Conservation (phyloP, 2,329 filamentous ascomycete genomes). For the Lachnellula arida region DNA sequence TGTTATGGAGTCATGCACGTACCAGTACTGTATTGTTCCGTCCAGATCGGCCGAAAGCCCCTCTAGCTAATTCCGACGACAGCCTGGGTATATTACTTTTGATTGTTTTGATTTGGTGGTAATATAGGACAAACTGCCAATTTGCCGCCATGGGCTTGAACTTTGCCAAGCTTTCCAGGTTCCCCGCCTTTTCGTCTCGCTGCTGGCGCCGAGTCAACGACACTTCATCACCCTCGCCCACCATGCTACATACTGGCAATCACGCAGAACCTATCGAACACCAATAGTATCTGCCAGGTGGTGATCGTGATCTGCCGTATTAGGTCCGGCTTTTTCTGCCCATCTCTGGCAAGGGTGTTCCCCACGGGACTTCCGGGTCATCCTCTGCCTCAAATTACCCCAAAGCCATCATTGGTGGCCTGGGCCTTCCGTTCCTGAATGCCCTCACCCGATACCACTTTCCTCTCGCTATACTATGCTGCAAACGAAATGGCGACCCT, state of each 20-base stretch:
- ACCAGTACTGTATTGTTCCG: slow-evolving; percentile 3
- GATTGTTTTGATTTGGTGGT: slow-evolving; percentile 9
- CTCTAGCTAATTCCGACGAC: neutral
- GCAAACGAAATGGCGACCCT: neutral
- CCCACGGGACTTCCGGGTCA: neutral
- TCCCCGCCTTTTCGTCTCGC: slow-evolving; percentile 9
- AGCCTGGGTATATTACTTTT: neutral
- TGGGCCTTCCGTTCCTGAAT: neutral
- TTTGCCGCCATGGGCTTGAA: neutral
- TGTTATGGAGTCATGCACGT: slow-evolving; percentile 1
- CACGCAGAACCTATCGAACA: neutral
- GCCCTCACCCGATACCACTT: neutral
- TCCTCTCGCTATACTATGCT: neutral
- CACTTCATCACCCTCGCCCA: neutral
- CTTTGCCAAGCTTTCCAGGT: slow-evolving; percentile 4
- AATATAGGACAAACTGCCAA: slow-evolving; percentile 8
- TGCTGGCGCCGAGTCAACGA: neutral
- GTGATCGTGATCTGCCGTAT: neutral
- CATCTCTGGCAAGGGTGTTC: neutral
- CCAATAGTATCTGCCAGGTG: neutral
- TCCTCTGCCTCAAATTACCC: neutral
- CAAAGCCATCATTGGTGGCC: neutral
- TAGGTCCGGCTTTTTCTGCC: neutral
- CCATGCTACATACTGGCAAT: neutral
- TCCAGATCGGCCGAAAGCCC: neutral